Percentiles rank a stretch among this genome's conserved stretches.
These are phyloP conservation scores for Zasmidium angulare DNA, from an alignment of 2,329 filamentous ascomycete genomes.

Conservation along the genomic window DNA sequence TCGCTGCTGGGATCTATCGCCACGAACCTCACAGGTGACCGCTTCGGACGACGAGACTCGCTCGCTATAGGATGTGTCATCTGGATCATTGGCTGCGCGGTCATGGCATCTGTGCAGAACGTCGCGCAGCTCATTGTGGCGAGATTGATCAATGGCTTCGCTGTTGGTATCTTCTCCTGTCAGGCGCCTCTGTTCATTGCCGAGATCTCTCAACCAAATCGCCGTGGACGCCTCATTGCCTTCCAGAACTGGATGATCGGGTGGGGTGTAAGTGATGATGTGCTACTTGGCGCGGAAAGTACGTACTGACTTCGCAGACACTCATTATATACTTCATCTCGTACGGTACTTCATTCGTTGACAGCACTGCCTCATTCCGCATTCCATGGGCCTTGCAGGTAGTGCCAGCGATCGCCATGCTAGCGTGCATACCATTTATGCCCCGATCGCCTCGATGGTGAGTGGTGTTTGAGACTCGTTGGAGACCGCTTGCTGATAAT, in stretches of 20 bases:
- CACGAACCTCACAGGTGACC: constrained; percentile 10
- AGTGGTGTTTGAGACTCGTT: neutral
- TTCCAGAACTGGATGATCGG: constrained; percentile 18
- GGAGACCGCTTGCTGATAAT: neutral
- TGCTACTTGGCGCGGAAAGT: neutral
- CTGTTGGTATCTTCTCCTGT: constrained; percentile 12
- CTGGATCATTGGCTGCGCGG: constrained; percentile 11
- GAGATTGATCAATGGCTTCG: constrained; percentile 12
- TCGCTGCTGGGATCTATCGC: constrained; percentile 12
- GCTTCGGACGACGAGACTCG: constrained; percentile 11
- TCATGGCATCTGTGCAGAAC: constrained; percentile 11
- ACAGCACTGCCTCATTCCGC: constrained; percentile 11
- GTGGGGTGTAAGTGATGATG: constrained; percentile 3
- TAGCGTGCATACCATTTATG: constrained; percentile 12
- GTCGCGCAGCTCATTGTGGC: constrained; percentile 9
- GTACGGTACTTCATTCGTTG: constrained; percentile 10
- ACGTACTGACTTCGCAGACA: constrained; percentile 2
- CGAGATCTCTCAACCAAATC: constrained; percentile 12
- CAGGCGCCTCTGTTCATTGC: constrained; percentile 14
- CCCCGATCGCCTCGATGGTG: constrained; percentile 11
- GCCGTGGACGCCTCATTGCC: constrained; percentile 12
- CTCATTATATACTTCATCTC: constrained; percentile 16
- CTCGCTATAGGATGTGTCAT: constrained; percentile 12
- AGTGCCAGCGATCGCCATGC: constrained; percentile 11
- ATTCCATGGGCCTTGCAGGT: constrained; percentile 14